Evolutionary conservation across 495 filamentous ascomycete species (phyloP), one percentile per base, ranked within the genome.

Genomic region (Filosporella fistucella): DNA sequence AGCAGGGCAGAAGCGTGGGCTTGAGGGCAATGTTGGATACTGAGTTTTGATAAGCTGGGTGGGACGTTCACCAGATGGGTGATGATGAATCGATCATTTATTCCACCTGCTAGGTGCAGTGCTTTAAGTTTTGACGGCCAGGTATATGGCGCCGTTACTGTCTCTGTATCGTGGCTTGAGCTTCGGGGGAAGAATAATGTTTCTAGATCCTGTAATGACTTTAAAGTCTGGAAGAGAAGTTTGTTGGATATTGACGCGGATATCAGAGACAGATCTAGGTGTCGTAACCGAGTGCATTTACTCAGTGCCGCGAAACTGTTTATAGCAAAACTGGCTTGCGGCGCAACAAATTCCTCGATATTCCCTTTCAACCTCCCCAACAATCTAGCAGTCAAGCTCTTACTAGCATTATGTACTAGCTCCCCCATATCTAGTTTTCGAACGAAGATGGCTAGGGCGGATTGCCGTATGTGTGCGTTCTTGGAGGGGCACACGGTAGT

Each of bases 331-430:
- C 73, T 75, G 2, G 79, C 69, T 36, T 78, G 79, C 0, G 85
- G 85, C 12, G 85, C 85, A 26, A 78, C 62, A 55, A 89, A 85
- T 24, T 66, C 65, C 37, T 80, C 73, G 8, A 89, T 62, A 16
- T 67, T 72, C 17, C 57, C 62, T 45, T 84, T 83, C 10, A 79
- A 67, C 16, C 80, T 63, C 4, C 77, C 76, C 16, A 89, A 57
- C 11, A 89, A 60, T 29, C 83, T 69, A 16, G 84, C 82, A 1
- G 82, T 87, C 18, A 77, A 59, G 42, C 79, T 84, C 47, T 79
- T 78, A 34, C 73, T 75, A 21, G 81, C 74, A 56, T 88, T 78
- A 53, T 89, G 81, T 4, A 86, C 75, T 33, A 88, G 68, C 25
- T 56, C 39, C 20, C 68, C 68, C 60, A 89, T 72, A 56, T 86